These are phyloP conservation scores for Crithidia acanthocephali DNA, from an alignment of 208 protist species.

Conservation along the genomic window DNA sequence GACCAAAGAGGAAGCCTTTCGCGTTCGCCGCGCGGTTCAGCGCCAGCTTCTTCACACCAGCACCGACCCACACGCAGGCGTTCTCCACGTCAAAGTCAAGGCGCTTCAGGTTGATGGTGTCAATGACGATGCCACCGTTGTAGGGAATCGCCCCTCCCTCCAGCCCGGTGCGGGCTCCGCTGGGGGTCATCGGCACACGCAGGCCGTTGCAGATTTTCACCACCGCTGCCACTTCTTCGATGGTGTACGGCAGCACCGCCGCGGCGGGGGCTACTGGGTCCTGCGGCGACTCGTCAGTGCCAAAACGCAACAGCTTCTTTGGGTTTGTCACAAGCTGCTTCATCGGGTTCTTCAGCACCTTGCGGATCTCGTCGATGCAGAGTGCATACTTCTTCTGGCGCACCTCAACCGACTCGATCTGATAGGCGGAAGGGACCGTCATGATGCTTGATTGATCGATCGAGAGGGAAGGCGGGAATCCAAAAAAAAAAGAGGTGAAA, in stretches of 20 bases:
- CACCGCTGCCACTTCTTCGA: conserved; percentile 39
- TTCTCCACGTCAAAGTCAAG: conserved; percentile 61
- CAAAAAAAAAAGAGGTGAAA: too few species aligned
- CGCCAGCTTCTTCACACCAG: conserved; percentile 63
- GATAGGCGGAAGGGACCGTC: too few species aligned
- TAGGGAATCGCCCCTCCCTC: conserved; percentile 62
- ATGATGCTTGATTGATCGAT: too few species aligned
- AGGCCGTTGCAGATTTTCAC: conserved; percentile 41
- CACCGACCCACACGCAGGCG: conserved; percentile 67
- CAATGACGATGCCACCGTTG: conserved; percentile 63
- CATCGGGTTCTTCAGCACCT: conserved; percentile 32
- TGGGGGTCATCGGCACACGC: conserved; percentile 56
- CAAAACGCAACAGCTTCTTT: conserved; percentile 38
- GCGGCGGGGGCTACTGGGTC: conserved; percentile 32
- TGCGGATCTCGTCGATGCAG: conserved; percentile 35
- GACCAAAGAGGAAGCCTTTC: conserved; percentile 58
- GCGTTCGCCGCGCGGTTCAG: conserved; percentile 37
- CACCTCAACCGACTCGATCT: too few species aligned
- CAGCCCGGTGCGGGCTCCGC: conserved; percentile 53
- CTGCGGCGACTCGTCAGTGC: conserved; percentile 44
- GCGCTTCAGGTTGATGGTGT: conserved; percentile 35
- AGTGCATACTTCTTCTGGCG: conserved; percentile 40
- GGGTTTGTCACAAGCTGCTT: conserved; percentile 37
- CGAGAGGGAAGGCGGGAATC: too few species aligned
- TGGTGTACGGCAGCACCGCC: conserved; percentile 30